Evolutionary conservation across 768 basidiomycete genomes (phyloP).

Genomic region (Suillus spraguei): DNA sequence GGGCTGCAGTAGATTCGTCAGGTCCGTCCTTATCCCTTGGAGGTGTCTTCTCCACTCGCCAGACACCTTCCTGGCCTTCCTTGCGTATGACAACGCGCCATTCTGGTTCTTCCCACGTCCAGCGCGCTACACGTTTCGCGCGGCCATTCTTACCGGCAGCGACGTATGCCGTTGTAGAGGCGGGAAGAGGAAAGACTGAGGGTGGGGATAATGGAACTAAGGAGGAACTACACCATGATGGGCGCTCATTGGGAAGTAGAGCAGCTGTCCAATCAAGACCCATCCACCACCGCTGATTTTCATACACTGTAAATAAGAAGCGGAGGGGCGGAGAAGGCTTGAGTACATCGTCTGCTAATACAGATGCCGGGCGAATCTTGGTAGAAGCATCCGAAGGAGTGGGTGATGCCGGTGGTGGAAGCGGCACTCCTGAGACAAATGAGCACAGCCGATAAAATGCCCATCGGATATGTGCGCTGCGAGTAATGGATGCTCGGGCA

Average conservation of each 20-base stretch:
- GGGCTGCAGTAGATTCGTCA: slow-evolving; percentile 46
- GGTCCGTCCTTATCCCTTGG: slow-evolving; percentile 45
- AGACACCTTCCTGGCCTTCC: slow-evolving; percentile 52
- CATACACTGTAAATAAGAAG: slow-evolving; percentile 88
- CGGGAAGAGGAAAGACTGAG: slow-evolving; percentile 65
- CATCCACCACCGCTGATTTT: slow-evolving; percentile 99
- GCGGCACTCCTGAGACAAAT: slow-evolving; percentile 54
- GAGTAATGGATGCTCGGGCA: slow-evolving; percentile 56
- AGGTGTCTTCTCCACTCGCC: slow-evolving; percentile 63
- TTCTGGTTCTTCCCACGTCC: slow-evolving; percentile 91
- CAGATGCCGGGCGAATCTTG: slow-evolving; percentile 23
- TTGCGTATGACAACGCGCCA: slow-evolving; percentile 75
- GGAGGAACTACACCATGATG: slow-evolving; percentile 76
- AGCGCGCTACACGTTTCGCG: slow-evolving; percentile 74
- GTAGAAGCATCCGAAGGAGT: slow-evolving; percentile 30
- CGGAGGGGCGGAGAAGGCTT: slow-evolving; percentile 44
- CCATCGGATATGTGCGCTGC: slow-evolving; percentile 73
- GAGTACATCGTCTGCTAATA: slow-evolving; percentile 22
- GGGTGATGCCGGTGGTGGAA: slow-evolving; percentile 41
- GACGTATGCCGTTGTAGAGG: slow-evolving; percentile 60
- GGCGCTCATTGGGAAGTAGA: slow-evolving; percentile 85
- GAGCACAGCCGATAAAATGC: slow-evolving; percentile 53
- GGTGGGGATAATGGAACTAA: slow-evolving; percentile 69
- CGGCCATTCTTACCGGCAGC: slow-evolving; percentile 48
- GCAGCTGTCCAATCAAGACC: slow-evolving; percentile 96